Evolutionary conservation across 108 stramenopile genomes (phyloP).

Genomic region (Cylindrotheca closterium): DNA sequence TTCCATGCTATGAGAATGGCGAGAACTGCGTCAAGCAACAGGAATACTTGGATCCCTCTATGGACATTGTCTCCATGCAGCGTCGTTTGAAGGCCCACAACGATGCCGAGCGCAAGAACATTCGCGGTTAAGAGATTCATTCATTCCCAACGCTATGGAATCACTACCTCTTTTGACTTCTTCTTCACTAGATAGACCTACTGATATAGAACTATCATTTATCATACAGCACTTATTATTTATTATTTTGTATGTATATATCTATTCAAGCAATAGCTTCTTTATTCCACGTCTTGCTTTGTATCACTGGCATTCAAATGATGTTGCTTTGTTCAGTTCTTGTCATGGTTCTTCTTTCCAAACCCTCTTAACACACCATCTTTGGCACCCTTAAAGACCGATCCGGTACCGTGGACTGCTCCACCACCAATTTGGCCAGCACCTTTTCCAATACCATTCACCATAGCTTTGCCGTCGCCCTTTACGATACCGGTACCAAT

Average conservation of each 20-base stretch:
- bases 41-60: slow-evolving; percentile 35
- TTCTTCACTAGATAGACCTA: no score
- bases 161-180: no score
- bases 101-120: slow-evolving; percentile 1
- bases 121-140: slow-evolving; percentile 18
- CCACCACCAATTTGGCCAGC: slow-evolving; percentile 64
- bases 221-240: no score
- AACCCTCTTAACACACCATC: slow-evolving; percentile 77
- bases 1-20: slow-evolving; percentile 69
- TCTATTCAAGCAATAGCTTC: no score
- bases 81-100: slow-evolving; percentile 22
- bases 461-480: slow-evolving; percentile 69
- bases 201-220: no score
- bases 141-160: no score
- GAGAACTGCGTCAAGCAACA: slow-evolving; percentile 37
- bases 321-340: no score
- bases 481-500: slow-evolving; percentile 71
- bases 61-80: slow-evolving; percentile 20
- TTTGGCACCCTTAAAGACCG: slow-evolving; percentile 69
- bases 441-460: slow-evolving; percentile 70
- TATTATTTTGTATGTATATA: no score
- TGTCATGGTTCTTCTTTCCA: no score
- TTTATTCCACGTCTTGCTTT: no score
- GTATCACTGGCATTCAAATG: no score
- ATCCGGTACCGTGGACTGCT: slow-evolving; percentile 74